Base-by-base conservation (phyloP, 2,329 filamentous ascomycete species). In the Pseudogymnoascus sp. region DNA sequence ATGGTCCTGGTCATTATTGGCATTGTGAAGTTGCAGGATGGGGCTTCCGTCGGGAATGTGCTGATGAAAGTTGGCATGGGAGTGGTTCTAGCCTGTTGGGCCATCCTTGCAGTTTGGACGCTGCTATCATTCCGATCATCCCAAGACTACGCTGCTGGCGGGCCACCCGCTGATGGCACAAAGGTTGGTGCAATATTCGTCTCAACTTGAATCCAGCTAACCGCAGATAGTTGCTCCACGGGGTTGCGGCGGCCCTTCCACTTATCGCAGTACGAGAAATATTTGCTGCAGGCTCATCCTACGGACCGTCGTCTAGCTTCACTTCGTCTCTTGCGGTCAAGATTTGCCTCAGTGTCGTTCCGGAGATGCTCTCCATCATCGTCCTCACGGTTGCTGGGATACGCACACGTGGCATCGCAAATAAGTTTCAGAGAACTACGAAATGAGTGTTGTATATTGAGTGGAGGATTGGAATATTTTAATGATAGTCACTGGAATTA, bases 1-100 rank as follows among this genome's bases (percentile, higher is more conserved):
- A 56, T 56, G 46, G 46, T 56, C n/a, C 31, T 56, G 46, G n/a
- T 56, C 8, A 56, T 56, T 18, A 56, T 56, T 11, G 46, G 46
- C 4, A 56, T 56, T 56, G n/a, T 56, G 46, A 56, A 56, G n/a
- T 18, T 56, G 46, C 46, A 34, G n/a, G 46, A 56, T 34, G 46
- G 46, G 10, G 46, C 25, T 56, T 56, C 46, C 10, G 25, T 56
- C 25, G 46, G 46, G 25, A 18, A 4, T 5, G 46, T 34, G 46
- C 25, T 56, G 4, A 56, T 56, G 46, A 56, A 56, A 31, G 46
- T 12, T 31, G 46, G 46, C n/a, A 56, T 56, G 46, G 46, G 46
- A 31, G n/a, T 56, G 5, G 25, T 31, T 56, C 10, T 56, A 11
- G 46, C 46, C 8, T 18, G n/a, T 7, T 56, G 46, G 46, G 46